These are phyloP conservation scores for Metschnikowia baotianmanensis DNA, from an alignment of 805 yeast genomes.

Conservation along the genomic window DNA sequence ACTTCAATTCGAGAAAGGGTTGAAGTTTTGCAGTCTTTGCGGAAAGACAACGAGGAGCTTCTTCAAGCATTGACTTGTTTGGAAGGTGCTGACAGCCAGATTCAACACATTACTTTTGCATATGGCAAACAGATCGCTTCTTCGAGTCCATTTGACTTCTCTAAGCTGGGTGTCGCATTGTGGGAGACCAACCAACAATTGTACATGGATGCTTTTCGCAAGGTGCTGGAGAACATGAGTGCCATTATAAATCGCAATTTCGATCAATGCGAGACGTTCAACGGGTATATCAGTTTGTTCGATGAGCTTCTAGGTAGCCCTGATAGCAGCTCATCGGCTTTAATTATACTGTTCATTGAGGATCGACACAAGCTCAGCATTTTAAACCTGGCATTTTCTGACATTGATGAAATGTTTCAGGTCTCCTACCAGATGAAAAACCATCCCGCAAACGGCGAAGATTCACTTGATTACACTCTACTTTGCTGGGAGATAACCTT, in stretches of 20 bases:
- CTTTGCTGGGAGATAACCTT: constrained; percentile 6
- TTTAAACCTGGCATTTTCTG: constrained; percentile 28
- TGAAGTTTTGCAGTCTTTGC: constrained; percentile 41
- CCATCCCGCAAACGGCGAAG: not conserved
- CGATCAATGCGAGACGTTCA: constrained; percentile 24
- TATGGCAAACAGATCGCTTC: constrained; percentile 31
- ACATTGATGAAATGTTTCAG: constrained; percentile 19
- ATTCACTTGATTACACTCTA: not conserved
- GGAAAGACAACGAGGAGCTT: constrained; percentile 54
- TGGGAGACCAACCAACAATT: constrained; percentile 31
- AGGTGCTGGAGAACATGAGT: constrained; percentile 23
- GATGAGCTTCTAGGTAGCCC: constrained; percentile 21
- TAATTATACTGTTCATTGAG: constrained; percentile 25
- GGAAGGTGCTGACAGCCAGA: constrained; percentile 12
- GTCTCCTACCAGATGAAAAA: constrained; percentile 3
- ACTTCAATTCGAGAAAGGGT: constrained; percentile 42
- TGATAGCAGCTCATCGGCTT: constrained; percentile 8
- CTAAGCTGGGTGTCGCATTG: constrained; percentile 28
- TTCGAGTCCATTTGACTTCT: constrained; percentile 30
- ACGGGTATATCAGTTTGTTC: constrained; percentile 28
- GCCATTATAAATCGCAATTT: constrained; percentile 26
- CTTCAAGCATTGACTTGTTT: constrained; percentile 29
- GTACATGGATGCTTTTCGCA: constrained; percentile 23
- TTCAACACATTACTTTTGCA: constrained; percentile 25
- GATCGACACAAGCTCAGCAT: constrained; percentile 37